Evolutionary conservation across 2,329 filamentous ascomycete species (phyloP).

Genomic region (Pleochaeta shiraiana): DNA sequence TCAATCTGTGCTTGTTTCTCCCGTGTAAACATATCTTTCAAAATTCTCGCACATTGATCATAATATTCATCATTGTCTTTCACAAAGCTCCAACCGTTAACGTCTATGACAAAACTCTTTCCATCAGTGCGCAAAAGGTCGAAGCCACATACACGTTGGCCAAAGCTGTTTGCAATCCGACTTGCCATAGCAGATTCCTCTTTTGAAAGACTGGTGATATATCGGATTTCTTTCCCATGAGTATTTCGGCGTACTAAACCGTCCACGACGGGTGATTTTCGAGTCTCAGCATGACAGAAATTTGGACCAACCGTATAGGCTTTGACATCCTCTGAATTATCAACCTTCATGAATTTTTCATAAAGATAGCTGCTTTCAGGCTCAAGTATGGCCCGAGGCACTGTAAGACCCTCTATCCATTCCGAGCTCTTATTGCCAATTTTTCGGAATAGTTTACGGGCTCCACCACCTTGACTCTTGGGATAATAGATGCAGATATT

Average conservation of each 20-base stretch:
- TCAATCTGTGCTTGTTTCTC: slow-evolving; percentile 42
- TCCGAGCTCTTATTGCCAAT: slow-evolving; percentile 99
- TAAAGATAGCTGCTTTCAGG: slow-evolving; percentile 75
- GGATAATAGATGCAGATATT: slow-evolving; percentile 98
- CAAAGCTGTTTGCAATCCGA: slow-evolving; percentile 79
- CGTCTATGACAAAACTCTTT: slow-evolving; percentile 93
- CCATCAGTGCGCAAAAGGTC: slow-evolving; percentile 74
- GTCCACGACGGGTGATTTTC: slow-evolving; percentile 94
- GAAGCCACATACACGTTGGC: slow-evolving; percentile 88
- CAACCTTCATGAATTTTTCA: slow-evolving; percentile 89
- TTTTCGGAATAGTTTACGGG: slow-evolving; percentile 81
- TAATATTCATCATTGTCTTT: slow-evolving; percentile 99
- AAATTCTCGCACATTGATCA: slow-evolving; percentile 66
- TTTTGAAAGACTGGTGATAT: slow-evolving; percentile 64
- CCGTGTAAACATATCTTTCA: slow-evolving; percentile 70
- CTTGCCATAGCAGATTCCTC: slow-evolving; percentile 73
- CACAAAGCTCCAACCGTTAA: slow-evolving; percentile 99
- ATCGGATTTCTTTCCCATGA: slow-evolving; percentile 90
- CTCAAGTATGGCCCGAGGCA: slow-evolving; percentile 67
- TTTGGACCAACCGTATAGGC: slow-evolving; percentile 87
- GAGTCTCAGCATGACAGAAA: slow-evolving; percentile 91
- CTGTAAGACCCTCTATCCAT: slow-evolving; percentile 52
- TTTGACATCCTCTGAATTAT: slow-evolving; percentile 96
- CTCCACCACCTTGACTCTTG: slow-evolving; percentile 66
- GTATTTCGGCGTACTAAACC: slow-evolving; percentile 90